These are phyloP conservation scores for Phytopythium delawarense DNA, from an alignment of 352 stramenopile species.

Conservation along the genomic window DNA sequence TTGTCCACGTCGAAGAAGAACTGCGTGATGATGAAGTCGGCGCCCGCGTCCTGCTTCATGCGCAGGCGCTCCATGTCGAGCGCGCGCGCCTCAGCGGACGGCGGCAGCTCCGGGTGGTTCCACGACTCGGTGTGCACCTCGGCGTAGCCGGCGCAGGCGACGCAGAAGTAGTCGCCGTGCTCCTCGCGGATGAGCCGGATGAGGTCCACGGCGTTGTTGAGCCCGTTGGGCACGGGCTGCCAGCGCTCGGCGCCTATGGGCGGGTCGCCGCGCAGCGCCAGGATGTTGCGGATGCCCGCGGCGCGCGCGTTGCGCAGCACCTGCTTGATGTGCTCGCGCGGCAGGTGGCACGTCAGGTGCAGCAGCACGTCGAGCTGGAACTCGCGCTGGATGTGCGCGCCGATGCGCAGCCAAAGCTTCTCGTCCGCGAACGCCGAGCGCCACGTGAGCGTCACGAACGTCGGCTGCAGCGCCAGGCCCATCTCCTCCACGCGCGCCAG, in stretches of 20 bases:
- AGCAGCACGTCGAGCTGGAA: slow-evolving; percentile 83
- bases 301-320: slow-evolving; percentile 66
- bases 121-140: slow-evolving; percentile 89
- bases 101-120: slow-evolving; percentile 81
- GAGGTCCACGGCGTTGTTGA: slow-evolving; percentile 94
- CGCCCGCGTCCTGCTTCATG: slow-evolving; percentile 95
- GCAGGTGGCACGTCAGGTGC: slow-evolving; percentile 78
- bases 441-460: slow-evolving; percentile 89
- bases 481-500: slow-evolving; percentile 85
- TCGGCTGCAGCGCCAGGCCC: slow-evolving; percentile 77
- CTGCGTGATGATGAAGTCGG: slow-evolving; percentile 99
- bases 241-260: slow-evolving; percentile 89
- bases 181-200: slow-evolving; percentile 96
- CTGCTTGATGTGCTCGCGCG: slow-evolving; percentile 52
- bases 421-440: slow-evolving; percentile 88
- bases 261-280: slow-evolving; percentile 96
- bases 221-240: slow-evolving; percentile 81
- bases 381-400: slow-evolving; percentile 82
- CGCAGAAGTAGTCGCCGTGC: slow-evolving; percentile 96
- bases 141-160: slow-evolving; percentile 96
- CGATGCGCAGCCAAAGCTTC: slow-evolving; percentile 87
- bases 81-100: slow-evolving; percentile 63
- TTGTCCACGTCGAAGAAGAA: slow-evolving; percentile 99
- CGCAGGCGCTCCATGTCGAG: slow-evolving; percentile 97
- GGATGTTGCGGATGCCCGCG: slow-evolving; percentile 96